Evolutionary conservation across 2,329 filamentous ascomycete species (phyloP), one percentile per base, ranked within the genome.

Genomic region (Phialemonium atrogriseum): DNA sequence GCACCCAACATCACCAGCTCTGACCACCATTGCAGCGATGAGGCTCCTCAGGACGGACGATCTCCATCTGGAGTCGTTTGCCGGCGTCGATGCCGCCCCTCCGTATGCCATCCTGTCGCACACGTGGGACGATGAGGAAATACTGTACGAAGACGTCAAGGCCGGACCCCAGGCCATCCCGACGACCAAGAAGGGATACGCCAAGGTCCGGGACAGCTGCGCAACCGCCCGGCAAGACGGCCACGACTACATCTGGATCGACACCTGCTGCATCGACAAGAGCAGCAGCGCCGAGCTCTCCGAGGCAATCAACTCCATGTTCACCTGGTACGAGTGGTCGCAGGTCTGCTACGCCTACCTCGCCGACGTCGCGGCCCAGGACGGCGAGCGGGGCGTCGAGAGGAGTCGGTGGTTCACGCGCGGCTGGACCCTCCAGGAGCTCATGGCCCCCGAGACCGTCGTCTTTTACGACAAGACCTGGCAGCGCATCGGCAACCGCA

Each of bases 211-310:
- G 14, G 29, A 21, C 5, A 20, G 24, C 4, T 35, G 32, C 14
- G 4, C 11, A 4, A 24, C 19, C 10, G 32, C 36, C 17, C 27
- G 10, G 19, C 15, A 10, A 21, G 34, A 40, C 14, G 34, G 37
- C 10, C 39, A 33, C 8, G 23, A 34, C 2, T 43, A 47, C 17
- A 33, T 45, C 10, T 49, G 46, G 46, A 40, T 46, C 5, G 45
- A 27, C 10, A 27, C 25, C 8, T 27, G 25, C 25, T 27, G 25
- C 10, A 27, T 27, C 12, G 25, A 27, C 25, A 27, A 27, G 13
- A 27, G 14, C 10, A 27, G 10, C 25, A 8, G 4, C 6, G 8
- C 14, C 5, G 25, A 27, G 25, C 25, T 27, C 5, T 17, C 13
- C 4, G 25, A 27, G 25, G 25, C 25, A 6, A 27, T 27, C n/a